A percentile compares a stretch with the other conserved stretches of the same genome.
Conservation (phyloP, 148 eudicot genomes). For the Polygonum maritimum region DNA sequence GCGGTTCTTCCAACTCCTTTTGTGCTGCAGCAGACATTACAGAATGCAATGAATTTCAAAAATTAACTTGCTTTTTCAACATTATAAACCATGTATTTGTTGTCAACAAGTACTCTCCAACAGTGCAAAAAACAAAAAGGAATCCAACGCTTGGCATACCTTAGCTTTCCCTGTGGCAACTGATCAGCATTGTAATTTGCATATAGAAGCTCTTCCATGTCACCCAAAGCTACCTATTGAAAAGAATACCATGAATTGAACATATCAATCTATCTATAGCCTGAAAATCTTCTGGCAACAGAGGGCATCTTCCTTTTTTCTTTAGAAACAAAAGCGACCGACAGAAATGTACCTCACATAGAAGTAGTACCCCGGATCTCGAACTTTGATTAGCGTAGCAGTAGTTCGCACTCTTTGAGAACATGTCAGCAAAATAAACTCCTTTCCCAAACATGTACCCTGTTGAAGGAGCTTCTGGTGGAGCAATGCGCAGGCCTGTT, state of each 20-base stretch:
- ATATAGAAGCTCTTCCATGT: constrained; percentile 71
- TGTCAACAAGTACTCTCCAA: neutral
- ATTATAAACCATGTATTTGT: too few relatives aligned
- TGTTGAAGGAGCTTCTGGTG: constrained; percentile 93
- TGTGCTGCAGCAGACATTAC: constrained; percentile 43
- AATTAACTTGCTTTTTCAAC: neutral
- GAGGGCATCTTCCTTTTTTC: neutral
- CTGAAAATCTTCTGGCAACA: neutral
- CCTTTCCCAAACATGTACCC: constrained; percentile 99
- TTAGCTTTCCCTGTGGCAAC: constrained; percentile 83
- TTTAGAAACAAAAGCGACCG: constrained; percentile 1
- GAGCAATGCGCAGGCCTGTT: constrained; percentile 86
- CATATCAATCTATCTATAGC: neutral
- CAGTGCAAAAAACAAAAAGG: neutral
- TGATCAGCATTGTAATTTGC: constrained; percentile 79
- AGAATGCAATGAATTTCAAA: neutral
- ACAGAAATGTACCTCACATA: constrained; percentile 63
- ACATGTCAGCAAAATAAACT: constrained; percentile 99
- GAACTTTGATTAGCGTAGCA: constrained; percentile 52
- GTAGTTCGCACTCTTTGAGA: constrained; percentile 96
- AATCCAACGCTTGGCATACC: constrained; percentile 27
- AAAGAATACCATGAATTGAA: neutral
- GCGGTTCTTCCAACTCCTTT: constrained; percentile 91
- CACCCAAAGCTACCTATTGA: constrained; percentile 85
- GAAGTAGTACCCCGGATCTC: constrained; percentile 71